Base-by-base conservation (phyloP, 164 flowering plant species). In the Brasenia schreberi region DNA sequence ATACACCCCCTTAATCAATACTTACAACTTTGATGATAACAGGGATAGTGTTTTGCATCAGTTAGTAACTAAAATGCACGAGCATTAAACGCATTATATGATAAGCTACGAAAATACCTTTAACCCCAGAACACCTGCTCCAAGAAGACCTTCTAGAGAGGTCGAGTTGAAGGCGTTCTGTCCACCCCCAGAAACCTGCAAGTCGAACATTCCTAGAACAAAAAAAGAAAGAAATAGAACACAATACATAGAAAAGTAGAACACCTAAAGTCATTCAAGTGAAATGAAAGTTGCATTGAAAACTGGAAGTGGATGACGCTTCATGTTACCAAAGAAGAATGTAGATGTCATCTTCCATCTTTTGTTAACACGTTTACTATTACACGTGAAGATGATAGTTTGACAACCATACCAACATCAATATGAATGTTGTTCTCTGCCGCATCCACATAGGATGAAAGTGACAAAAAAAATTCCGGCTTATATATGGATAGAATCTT, bases 131-230 rank as follows among this genome's bases (percentile, higher is more conserved):
- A 69, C 99, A 66, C 99, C 99, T 33, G 96, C 91, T 59, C 73
- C 71, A 43, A 95, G 76, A 71, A 95, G 92, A 75, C 78, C 77
- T 68, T 90, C 88, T 63, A 95, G 73, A 66, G 84, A 74, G 74
- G 79, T 88, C 75, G 73, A 64, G 74, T 95, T 88, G 67, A 82
- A 80, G 65, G 99, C 97, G 84, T 95, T 95, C 43, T 90, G 81
- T 64, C 99, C 99, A 72, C 99, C 99, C 99, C 99, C 97, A 95
- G 64, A 95, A 95, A 74, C 99, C 99, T 95, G 83, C 62, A 60
- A 60, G 53, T 45, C 5, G 27, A 23, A 23, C 27, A 23, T 23
- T 2, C 27, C 0, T 23, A 23, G 27, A 23, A 2, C 27, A 23
- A 2, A 23, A 23, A 23, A 23, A 23, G 27, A 23, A 23, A 23